Conservation (phyloP, 192 early-diverging fungal genomes). For the Endogone sp. region DNA sequence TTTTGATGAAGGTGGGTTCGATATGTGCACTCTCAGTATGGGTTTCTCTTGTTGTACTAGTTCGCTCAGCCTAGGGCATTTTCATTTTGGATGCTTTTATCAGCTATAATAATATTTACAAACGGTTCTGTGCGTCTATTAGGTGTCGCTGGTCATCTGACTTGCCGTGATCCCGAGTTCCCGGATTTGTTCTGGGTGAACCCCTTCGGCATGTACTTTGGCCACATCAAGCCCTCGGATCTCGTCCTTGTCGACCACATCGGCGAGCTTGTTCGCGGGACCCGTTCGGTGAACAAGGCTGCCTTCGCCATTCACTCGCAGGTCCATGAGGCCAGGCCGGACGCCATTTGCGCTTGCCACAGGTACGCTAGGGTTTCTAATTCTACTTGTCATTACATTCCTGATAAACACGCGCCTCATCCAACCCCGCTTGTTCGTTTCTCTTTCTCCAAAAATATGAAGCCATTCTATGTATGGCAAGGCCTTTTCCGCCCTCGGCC, state of each 20-base stretch:
- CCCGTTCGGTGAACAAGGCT: conserved; percentile 47
- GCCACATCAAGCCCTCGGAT: conserved; percentile 47
- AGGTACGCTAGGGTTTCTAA: conserved; percentile 17
- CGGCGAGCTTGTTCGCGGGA: conserved; percentile 46
- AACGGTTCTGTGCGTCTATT: background rate
- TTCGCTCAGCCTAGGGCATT: too few relatives aligned
- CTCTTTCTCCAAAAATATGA: background rate
- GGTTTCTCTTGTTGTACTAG: background rate
- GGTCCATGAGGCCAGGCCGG: conserved; percentile 43
- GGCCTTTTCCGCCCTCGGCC: conserved; percentile 47
- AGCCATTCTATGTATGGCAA: conserved; percentile 60
- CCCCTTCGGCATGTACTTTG: conserved; percentile 50
- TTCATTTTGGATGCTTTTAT: too few relatives aligned
- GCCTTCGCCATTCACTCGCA: conserved; percentile 60
- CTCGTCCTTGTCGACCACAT: conserved; percentile 53
- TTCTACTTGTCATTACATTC: too few relatives aligned
- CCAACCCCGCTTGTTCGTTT: background rate
- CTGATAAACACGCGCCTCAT: too few relatives aligned
- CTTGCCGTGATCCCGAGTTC: conserved; percentile 55
- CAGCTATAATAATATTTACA: background rate
- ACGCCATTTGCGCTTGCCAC: conserved; percentile 50
- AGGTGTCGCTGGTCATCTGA: conserved; percentile 59
- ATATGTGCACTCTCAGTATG: background rate
- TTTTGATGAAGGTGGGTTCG: conserved; percentile 41
- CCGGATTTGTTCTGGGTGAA: conserved; percentile 62